Base-by-base conservation (phyloP, 2,329 filamentous ascomycete genomes). In the Ceratocystis huliohia region DNA sequence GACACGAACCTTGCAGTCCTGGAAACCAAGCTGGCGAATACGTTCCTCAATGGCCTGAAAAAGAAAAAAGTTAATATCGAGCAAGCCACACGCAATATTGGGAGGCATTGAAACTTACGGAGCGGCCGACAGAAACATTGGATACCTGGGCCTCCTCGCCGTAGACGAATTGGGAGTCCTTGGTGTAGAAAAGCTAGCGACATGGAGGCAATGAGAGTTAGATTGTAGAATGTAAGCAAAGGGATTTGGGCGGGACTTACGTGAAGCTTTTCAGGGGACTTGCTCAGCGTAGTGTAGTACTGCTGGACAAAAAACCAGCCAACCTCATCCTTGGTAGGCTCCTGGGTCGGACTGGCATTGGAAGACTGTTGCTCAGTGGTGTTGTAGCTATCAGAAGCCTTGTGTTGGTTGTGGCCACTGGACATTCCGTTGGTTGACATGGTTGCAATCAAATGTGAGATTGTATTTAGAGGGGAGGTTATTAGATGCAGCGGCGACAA, bases 231-330 rank as follows among this genome's bases (percentile, higher is more conserved):
- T n/a, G 37, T 15, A 37, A 41, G 50, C 6, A 22, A 28, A 45
- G 66, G 15, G 37, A 37, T 17, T 37, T 17, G 6, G 41, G 13
- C 57, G 53, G 41, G 50, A 78, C 84, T 73, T 78, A 87, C 84
- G 74, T 91, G 93, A 73, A 99, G 88, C 78, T 94, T 95, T 75
- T 96, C 91, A 25, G 94, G 92, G 71, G 81, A 89, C 78, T 93
- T 92, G 85, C 92, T 96, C 74, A 99, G 80, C 69, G 91, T 99
- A 72, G 90, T 97, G 80, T 99, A 99, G 82, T 96, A 99, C 78
- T 96, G 91, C 83, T 97, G 92, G 68, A 99, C 94, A 72, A 99
- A 99, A 80, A 93, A 97, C 94, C 94, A 99, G 77, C 91, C 94
- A 71, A 99, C 91, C 80, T 97, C 91, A 76, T 96, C 91, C 81